Percentiles rank a stretch among this genome's conserved stretches.
Evolutionary conservation across 1,139 yeast species (phyloP).

Genomic region (Suhomyces choctaworum): DNA sequence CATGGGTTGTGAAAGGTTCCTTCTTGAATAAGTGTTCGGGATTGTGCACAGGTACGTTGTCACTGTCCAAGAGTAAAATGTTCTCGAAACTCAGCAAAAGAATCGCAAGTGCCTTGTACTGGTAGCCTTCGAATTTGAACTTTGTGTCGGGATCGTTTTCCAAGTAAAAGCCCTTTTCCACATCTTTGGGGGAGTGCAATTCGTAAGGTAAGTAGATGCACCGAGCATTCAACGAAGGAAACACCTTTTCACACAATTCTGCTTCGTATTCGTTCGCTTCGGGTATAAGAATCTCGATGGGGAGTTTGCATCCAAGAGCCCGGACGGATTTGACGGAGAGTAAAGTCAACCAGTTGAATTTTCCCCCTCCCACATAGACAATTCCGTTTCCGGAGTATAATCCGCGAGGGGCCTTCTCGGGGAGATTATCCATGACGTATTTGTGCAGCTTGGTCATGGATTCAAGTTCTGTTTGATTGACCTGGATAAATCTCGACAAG

Average conservation of each 20-base stretch:
- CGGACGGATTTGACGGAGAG: conserved; percentile 66
- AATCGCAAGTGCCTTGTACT: conserved; percentile 74
- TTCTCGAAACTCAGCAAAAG: conserved; percentile 76
- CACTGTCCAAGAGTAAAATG: conserved; percentile 75
- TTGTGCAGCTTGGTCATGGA: conserved; percentile 55
- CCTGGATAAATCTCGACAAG: conserved; percentile 52
- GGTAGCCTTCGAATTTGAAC: conserved; percentile 69
- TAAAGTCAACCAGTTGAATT: conserved; percentile 70
- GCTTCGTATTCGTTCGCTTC: conserved; percentile 67
- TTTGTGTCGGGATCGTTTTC: conserved; percentile 15
- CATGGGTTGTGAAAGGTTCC: conserved; percentile 28
- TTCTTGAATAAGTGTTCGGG: conserved; percentile 42
- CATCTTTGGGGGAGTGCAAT: conserved; percentile 37
- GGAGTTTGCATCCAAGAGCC: conserved; percentile 61
- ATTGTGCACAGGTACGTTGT: conserved; percentile 62
- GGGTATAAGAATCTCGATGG: conserved; percentile 78
- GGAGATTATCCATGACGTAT: conserved; percentile 51
- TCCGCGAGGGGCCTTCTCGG: conserved; percentile 46
- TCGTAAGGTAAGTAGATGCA: conserved; percentile 65
- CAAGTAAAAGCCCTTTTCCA: conserved; percentile 9
- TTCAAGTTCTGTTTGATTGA: conserved; percentile 47
- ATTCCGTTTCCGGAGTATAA: conserved; percentile 70
- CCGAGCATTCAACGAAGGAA: conserved; percentile 68
- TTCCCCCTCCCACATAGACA: conserved; percentile 82
- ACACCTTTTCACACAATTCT: conserved; percentile 60